Conservation (phyloP, 1,284 basidiomycete species). For the Taiwanofungus camphoratus region DNA sequence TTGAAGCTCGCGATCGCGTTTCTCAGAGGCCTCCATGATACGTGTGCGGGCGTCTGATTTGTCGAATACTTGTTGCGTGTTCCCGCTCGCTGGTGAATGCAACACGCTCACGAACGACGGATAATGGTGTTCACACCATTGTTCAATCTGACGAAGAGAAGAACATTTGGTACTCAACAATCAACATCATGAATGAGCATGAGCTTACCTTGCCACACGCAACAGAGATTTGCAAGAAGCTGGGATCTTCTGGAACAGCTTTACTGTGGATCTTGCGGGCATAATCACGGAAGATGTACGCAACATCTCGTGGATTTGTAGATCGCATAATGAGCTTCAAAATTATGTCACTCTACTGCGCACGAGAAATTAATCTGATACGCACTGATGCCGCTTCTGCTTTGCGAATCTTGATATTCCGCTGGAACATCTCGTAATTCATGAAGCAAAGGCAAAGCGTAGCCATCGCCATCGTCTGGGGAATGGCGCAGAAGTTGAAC, state of each 20-base stretch:
- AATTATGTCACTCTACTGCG: background rate
- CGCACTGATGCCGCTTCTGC: constrained; percentile 79
- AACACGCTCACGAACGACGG: constrained; percentile 72
- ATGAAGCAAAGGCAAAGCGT: constrained; percentile 90
- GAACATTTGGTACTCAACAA: background rate
- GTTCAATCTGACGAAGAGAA: constrained; percentile 62
- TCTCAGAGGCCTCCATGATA: constrained; percentile 38
- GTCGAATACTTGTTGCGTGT: constrained; percentile 34
- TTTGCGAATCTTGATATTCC: constrained; percentile 95
- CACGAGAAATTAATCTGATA: constrained; percentile 9
- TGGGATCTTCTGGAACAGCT: constrained; percentile 79
- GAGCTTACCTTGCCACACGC: constrained; percentile 68
- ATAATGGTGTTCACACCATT: constrained; percentile 88
- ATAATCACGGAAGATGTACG: constrained; percentile 83
- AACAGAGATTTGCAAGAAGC: constrained; percentile 77
- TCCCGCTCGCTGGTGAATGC: constrained; percentile 25
- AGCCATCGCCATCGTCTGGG: constrained; percentile 94
- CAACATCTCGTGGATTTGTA: constrained; percentile 90
- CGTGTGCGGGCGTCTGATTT: constrained; percentile 50
- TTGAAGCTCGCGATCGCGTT: constrained; percentile 33
- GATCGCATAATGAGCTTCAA: constrained; percentile 82
- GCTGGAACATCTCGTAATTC: constrained; percentile 86
- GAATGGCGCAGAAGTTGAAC: constrained; percentile 97
- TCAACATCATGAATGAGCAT: background rate
- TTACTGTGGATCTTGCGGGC: constrained; percentile 81